Evolutionary conservation across 768 basidiomycete genomes (phyloP).

Genomic region (Terana coerulea): DNA sequence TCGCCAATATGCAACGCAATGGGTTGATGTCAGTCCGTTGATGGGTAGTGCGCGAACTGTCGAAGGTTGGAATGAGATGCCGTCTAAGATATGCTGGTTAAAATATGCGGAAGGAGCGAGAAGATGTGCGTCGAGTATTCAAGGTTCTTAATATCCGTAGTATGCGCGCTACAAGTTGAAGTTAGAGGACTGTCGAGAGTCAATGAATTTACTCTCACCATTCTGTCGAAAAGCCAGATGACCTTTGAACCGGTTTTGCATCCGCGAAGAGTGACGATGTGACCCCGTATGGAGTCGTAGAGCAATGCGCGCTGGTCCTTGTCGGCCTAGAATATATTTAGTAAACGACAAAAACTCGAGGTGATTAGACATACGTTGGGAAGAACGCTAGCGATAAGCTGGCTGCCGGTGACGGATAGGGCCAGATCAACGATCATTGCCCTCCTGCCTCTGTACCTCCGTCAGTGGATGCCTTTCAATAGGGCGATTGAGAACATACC

Average conservation of each 20-base stretch:
- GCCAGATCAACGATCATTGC: constrained; percentile 87
- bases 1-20: too few species aligned
- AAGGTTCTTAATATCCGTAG: constrained; percentile 60
- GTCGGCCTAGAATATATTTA: constrained; percentile 53
- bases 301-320: constrained; percentile 80
- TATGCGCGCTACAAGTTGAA: constrained; percentile 49
- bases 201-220: constrained; percentile 35
- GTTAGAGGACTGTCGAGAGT: constrained; percentile 2
- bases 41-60: not conserved
- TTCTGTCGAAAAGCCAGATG: constrained; percentile 82
- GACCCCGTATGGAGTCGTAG: constrained; percentile 83
- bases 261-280: constrained; percentile 86
- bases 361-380: constrained; percentile 52
- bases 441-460: constrained; percentile 21
- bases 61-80: constrained; percentile 10
- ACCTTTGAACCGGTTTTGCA: constrained; percentile 91
- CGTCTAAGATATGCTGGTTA: constrained; percentile 21
- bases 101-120: constrained; percentile 24
- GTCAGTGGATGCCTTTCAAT: not conserved
- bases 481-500: constrained; percentile 37
- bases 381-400: constrained; percentile 77
- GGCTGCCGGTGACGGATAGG: constrained; percentile 79
- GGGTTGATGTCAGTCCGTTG: too few species aligned
- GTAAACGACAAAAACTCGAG: not conserved
- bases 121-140: too few species aligned